These are phyloP conservation scores for Talaromyces liani DNA, from an alignment of 495 filamentous ascomycete species.

Conservation along the genomic window DNA sequence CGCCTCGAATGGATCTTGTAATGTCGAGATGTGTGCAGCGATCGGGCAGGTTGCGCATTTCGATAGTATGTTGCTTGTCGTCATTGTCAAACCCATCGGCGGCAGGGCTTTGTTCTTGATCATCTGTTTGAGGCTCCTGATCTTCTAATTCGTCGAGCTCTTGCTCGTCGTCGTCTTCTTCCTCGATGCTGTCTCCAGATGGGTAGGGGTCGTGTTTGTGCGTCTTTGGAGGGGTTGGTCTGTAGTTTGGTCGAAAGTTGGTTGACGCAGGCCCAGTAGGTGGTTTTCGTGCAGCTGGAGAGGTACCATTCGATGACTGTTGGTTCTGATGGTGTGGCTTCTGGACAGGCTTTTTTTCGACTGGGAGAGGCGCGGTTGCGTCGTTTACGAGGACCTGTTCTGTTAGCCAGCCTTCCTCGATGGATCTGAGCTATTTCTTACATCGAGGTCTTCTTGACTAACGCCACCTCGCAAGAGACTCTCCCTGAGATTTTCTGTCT, in stretches of 20 bases:
- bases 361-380: slow-evolving; percentile 3
- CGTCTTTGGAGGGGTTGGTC: background rate
- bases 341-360: background rate
- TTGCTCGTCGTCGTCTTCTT: background rate
- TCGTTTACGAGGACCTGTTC: slow-evolving; percentile 48
- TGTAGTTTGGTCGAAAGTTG: background rate
- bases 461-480: slow-evolving; percentile 59
- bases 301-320: slow-evolving; percentile 18
- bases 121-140: slow-evolving; percentile 1
- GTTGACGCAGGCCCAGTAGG: background rate
- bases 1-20: slow-evolving; percentile 57
- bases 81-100: slow-evolving; percentile 8
- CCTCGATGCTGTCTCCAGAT: background rate
- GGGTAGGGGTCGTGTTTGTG: background rate
- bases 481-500: slow-evolving; percentile 50
- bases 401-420: slow-evolving; percentile 14
- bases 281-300: background rate
- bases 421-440: slow-evolving; percentile 21
- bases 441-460: slow-evolving; percentile 51
- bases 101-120: slow-evolving; percentile 19
- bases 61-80: slow-evolving; percentile 52
- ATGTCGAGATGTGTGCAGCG: slow-evolving; percentile 59
- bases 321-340: background rate
- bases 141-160: background rate
- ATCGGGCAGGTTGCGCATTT: slow-evolving; percentile 57